Evolutionary conservation across 164 flowering plant genomes (phyloP).

Genomic region (Berberis thunbergii): DNA sequence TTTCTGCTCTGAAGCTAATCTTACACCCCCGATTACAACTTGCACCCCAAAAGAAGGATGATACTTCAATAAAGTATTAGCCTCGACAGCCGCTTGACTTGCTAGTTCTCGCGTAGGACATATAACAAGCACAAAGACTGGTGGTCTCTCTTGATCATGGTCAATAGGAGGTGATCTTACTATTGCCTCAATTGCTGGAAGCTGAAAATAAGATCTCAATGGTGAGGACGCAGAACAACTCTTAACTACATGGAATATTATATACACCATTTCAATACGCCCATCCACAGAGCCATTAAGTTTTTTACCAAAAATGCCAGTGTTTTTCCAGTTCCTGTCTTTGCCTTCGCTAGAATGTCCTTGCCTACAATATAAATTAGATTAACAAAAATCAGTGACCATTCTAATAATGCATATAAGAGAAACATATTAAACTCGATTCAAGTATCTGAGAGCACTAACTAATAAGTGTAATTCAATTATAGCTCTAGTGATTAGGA

Average conservation of each 20-base stretch:
- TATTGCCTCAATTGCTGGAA: slow-evolving; percentile 86
- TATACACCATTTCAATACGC: background rate
- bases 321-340: slow-evolving; percentile 98
- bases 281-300: background rate
- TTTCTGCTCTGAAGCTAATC: slow-evolving; percentile 75
- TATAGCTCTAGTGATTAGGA: too few relatives aligned
- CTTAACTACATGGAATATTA: too few relatives aligned
- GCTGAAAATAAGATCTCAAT: slow-evolving; percentile 43
- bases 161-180: slow-evolving; percentile 45
- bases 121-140: slow-evolving; percentile 75
- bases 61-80: slow-evolving; percentile 66
- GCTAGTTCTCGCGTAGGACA: slow-evolving; percentile 99
- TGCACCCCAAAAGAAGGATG: slow-evolving; percentile 95
- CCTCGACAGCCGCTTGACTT: slow-evolving; percentile 85
- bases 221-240: background rate
- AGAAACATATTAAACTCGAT: too few relatives aligned
- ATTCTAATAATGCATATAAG: background rate
- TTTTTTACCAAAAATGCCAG: slow-evolving; percentile 87
- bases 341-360: slow-evolving; percentile 97
- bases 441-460: too few relatives aligned
- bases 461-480: too few relatives aligned
- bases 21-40: slow-evolving; percentile 95
- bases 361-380: slow-evolving; percentile 50
- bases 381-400: background rate
- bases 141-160: slow-evolving; percentile 67